Evolutionary conservation across 306 rosid genomes (phyloP).

Genomic region (Psophocarpus tetragonolobus): DNA sequence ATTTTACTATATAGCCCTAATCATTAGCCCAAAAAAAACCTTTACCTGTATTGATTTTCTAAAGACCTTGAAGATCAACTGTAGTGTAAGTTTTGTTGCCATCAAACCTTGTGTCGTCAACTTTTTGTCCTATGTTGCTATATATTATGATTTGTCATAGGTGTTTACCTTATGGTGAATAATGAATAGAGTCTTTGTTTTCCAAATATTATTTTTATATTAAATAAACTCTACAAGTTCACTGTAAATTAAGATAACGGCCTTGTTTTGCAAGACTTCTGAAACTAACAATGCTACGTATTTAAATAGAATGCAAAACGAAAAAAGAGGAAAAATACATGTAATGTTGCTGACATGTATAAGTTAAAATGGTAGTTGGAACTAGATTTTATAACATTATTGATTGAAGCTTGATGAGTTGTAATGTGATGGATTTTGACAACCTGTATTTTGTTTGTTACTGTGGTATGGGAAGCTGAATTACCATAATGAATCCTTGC

Average conservation of each 20-base stretch:
- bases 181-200: neutral
- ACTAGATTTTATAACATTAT: too few relatives aligned
- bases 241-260: too few relatives aligned
- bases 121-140: neutral
- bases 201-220: neutral
- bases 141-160: neutral
- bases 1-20: neutral
- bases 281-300: too few relatives aligned
- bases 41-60: neutral
- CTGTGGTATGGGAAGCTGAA: neutral
- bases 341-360: too few relatives aligned
- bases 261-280: too few relatives aligned
- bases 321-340: too few relatives aligned
- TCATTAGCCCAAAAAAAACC: neutral
- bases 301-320: too few relatives aligned
- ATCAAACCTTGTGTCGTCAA: neutral
- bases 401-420: neutral
- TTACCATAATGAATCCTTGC: neutral
- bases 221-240: neutral
- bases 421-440: neutral
- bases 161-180: neutral
- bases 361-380: too few relatives aligned
- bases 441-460: neutral
- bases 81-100: neutral
- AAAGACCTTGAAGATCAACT: neutral